These are phyloP conservation scores for Salix koriyanagi DNA, from an alignment of 345 rosid genomes.

Conservation along the genomic window DNA sequence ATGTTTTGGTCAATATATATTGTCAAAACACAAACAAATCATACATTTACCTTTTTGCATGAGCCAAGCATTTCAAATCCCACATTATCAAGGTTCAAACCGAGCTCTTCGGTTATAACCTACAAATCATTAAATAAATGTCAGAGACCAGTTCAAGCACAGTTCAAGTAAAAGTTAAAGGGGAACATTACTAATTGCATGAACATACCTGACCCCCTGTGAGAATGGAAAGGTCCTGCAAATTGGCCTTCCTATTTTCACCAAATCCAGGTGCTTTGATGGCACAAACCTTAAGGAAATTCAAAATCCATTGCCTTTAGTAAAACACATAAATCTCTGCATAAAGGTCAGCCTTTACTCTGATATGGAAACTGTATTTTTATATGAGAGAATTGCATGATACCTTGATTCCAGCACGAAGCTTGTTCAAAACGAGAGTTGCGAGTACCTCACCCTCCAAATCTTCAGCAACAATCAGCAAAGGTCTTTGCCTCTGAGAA, in stretches of 20 bases:
- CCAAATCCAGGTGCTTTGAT: constrained; percentile 98
- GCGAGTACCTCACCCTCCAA: constrained; percentile 90
- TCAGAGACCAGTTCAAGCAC: not conserved
- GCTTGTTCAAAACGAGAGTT: constrained; percentile 78
- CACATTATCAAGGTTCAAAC: constrained; percentile 83
- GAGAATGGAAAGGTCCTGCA: constrained; percentile 83
- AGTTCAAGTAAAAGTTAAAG: not conserved
- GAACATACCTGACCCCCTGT: constrained; percentile 79
- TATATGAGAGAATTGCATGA: not conserved
- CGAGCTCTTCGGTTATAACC: constrained; percentile 89
- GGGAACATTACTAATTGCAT: not conserved
- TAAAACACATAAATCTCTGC: not conserved
- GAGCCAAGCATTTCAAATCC: constrained; percentile 72
- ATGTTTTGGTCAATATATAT: too few species aligned
- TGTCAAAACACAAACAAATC: too few species aligned
- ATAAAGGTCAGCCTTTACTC: not conserved
- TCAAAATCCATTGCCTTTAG: not conserved
- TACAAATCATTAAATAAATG: constrained; percentile 13
- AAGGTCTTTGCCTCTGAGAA: constrained; percentile 71
- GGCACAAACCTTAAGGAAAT: constrained; percentile 64
- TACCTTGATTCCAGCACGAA: constrained; percentile 96
- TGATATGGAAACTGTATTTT: not conserved
- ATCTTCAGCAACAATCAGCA: constrained; percentile 88
- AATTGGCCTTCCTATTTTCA: constrained; percentile 73
- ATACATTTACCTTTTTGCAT: constrained; percentile 66